Evolutionary conservation across 768 basidiomycete genomes (phyloP).

Genomic region (Mycena capillaripes): DNA sequence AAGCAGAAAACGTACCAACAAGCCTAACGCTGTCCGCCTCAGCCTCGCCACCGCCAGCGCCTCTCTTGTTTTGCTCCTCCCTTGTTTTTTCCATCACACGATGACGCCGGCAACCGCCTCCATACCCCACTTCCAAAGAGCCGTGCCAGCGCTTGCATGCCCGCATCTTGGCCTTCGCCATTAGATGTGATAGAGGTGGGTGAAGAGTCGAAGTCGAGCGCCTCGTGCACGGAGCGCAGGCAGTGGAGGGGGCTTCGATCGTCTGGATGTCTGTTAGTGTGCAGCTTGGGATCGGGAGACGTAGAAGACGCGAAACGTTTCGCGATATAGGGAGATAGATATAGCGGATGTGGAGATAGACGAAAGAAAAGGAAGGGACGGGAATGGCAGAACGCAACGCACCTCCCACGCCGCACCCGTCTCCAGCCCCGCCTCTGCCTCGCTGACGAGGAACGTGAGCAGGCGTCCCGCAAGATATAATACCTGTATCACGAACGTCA

Average conservation of each 20-base stretch:
- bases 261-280: conserved; percentile 71
- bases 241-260: conserved; percentile 91
- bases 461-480: conserved; percentile 89
- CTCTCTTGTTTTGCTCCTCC: not conserved
- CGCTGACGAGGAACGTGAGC: conserved; percentile 77
- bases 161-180: too few species aligned
- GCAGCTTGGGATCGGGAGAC: too few species aligned
- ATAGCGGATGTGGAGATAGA: too few species aligned
- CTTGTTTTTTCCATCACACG: conserved; percentile 68
- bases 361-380: too few species aligned
- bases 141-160: conserved; percentile 53
- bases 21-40: conserved; percentile 79
- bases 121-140: conserved; percentile 84
- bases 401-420: conserved; percentile 80
- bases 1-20: conserved; percentile 67
- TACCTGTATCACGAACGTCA: conserved; percentile 62
- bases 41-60: conserved; percentile 55
- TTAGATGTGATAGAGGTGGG: not conserved
- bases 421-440: conserved; percentile 69
- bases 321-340: too few species aligned
- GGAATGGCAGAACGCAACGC: not conserved
- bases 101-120: conserved; percentile 76
- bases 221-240: conserved; percentile 89
- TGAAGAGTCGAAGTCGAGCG: conserved; percentile 67
- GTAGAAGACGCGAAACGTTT: too few species aligned